phyloP scores from a whole-genome alignment of 306 rosid genomes.

The Pterocarpus macrocarpus region DNA sequence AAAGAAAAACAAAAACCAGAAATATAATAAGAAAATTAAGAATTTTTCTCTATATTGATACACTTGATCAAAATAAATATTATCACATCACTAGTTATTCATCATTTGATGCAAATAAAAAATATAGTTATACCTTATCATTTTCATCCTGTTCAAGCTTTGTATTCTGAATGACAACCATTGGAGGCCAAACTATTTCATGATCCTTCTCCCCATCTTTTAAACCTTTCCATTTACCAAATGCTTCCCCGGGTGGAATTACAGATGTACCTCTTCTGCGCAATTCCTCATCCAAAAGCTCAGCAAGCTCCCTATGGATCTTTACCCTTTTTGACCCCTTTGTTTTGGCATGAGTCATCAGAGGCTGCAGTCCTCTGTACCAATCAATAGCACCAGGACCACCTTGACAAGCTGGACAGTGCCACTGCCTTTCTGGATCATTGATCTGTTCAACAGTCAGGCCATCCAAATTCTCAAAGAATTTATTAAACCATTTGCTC shows the following conservation, averaged over 20 bases:
- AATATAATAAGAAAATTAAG: background rate
- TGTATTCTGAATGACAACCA: slow-evolving; percentile 76
- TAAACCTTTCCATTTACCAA: slow-evolving; percentile 81
- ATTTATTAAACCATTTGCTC: slow-evolving; percentile 62
- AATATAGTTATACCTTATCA: slow-evolving; percentile 60
- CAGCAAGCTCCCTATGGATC: slow-evolving; percentile 74
- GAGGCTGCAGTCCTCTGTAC: slow-evolving; percentile 84
- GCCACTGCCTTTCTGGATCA: slow-evolving; percentile 83
- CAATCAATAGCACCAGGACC: slow-evolving; percentile 88
- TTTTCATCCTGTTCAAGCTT: slow-evolving; percentile 70
- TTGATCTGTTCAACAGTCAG: slow-evolving; percentile 58
- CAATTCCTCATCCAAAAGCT: slow-evolving; percentile 74
- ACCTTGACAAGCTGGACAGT: slow-evolving; percentile 80
- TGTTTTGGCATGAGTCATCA: slow-evolving; percentile 77
- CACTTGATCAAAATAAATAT: background rate
- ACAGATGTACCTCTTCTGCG: slow-evolving; percentile 67
- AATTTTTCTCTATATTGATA: background rate
- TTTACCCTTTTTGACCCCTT: slow-evolving; percentile 75
- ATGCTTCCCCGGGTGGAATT: slow-evolving; percentile 73
- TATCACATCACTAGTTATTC: background rate
- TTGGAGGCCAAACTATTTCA: slow-evolving; percentile 83
- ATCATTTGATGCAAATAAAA: slow-evolving; percentile 4
- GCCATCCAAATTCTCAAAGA: slow-evolving; percentile 63
- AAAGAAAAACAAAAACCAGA: slow-evolving; percentile 17
- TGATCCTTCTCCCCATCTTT: slow-evolving; percentile 68